phyloP scores from a whole-genome alignment of 345 rosid genomes.

The Acer campestre region DNA sequence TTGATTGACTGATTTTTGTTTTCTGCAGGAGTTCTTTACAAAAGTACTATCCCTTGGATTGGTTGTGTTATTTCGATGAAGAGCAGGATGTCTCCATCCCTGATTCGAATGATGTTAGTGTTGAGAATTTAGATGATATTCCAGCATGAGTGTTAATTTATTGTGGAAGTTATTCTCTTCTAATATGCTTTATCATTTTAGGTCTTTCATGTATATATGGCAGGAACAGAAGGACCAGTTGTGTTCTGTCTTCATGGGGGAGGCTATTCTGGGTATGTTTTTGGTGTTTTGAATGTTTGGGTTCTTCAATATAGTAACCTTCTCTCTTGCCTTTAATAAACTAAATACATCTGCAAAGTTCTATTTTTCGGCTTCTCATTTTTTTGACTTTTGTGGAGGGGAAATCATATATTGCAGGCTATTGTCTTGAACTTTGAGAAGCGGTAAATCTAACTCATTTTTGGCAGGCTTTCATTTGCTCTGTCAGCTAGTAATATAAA shows the following conservation, averaged over 20 bases:
- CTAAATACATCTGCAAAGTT: background rate
- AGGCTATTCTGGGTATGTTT: constrained; percentile 86
- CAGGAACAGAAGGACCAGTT: constrained; percentile 90
- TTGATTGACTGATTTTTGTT: background rate
- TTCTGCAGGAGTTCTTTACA: constrained; percentile 51
- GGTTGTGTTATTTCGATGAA: constrained; percentile 68
- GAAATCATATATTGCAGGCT: background rate
- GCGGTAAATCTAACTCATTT: constrained; percentile 6
- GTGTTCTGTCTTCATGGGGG: constrained; percentile 95
- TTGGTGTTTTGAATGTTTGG: background rate
- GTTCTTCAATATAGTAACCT: background rate
- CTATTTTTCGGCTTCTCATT: too few relatives aligned
- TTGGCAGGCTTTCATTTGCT: constrained; percentile 83
- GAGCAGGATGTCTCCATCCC: constrained; percentile 76
- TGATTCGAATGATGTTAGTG: constrained; percentile 67
- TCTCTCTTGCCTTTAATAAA: background rate
- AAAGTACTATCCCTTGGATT: constrained; percentile 69
- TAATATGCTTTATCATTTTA: constrained; percentile 41
- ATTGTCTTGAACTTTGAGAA: background rate
- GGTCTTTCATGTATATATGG: constrained; percentile 92
- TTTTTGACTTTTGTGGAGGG: background rate
- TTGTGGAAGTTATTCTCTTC: constrained; percentile 23
- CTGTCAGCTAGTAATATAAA: constrained; percentile 73
- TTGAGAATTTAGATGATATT: constrained; percentile 6
- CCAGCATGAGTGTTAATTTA: background rate